Evolutionary conservation across 768 basidiomycete species (phyloP).

Genomic region (Boletus sensibilis): DNA sequence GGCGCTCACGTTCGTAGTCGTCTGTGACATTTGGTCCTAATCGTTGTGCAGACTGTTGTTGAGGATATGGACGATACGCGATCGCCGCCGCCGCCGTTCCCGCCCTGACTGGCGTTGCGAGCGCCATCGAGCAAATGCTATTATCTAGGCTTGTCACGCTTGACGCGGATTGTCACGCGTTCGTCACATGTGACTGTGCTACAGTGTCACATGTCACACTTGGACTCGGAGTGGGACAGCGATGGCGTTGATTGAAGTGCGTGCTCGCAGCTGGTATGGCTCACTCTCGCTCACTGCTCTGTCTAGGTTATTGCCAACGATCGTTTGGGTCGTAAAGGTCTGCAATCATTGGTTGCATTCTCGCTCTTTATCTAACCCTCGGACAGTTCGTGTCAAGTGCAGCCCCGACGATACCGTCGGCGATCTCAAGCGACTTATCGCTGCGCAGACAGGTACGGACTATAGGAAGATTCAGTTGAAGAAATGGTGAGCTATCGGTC

Average conservation of each 20-base stretch:
- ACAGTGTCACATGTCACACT: slow-evolving; percentile 17
- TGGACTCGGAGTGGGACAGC: neutral
- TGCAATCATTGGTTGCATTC: neutral
- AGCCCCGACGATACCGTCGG: slow-evolving; percentile 95
- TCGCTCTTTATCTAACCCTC: slow-evolving; percentile 6
- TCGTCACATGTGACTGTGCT: slow-evolving; percentile 15
- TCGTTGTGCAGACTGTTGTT: slow-evolving; percentile 18
- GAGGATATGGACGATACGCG: slow-evolving; percentile 29
- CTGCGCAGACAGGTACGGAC: slow-evolving; percentile 92
- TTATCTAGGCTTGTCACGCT: slow-evolving; percentile 11
- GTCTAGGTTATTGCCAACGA: slow-evolving; percentile 90
- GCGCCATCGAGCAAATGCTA: slow-evolving; percentile 22
- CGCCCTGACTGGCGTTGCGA: slow-evolving; percentile 32
- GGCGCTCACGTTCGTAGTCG: slow-evolving; percentile 70
- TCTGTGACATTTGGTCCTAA: slow-evolving; percentile 53
- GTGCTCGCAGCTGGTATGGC: slow-evolving; percentile 3
- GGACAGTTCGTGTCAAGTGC: slow-evolving; percentile 90
- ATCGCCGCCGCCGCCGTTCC: slow-evolving; percentile 13
- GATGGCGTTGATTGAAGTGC: slow-evolving; percentile 59
- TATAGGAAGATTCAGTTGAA: slow-evolving; percentile 84
- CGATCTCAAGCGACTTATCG: slow-evolving; percentile 95
- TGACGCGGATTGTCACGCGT: slow-evolving; percentile 18
- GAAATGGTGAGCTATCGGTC: slow-evolving; percentile 73
- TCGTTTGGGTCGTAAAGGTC: slow-evolving; percentile 92
- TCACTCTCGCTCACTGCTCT: slow-evolving; percentile 1